Evolutionary conservation across 148 eudicot genomes (phyloP), one percentile per base, ranked within the genome.

Genomic region (Rhododendron vialii): DNA sequence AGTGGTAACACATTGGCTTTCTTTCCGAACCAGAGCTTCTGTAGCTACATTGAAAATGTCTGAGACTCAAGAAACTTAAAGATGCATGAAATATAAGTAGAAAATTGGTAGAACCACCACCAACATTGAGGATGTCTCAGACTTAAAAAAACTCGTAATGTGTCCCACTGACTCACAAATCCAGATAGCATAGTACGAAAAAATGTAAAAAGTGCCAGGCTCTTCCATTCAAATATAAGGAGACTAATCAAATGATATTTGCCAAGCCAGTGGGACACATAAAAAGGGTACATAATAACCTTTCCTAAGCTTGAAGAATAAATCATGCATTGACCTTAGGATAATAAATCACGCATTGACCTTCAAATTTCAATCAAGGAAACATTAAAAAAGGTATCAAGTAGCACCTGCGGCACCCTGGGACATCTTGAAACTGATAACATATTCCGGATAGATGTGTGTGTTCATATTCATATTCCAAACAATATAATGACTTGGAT

Each of bases 381-480:
- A 65, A n/a, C 33, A 65, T 65, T 65, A 65, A 65, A 69, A 38
- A 63, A 30, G 65, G 9, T 55, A 86, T 43, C 26, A 76, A 79
- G 43, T 33, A 83, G 55, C 43, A 89, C 91, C 91, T 89, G 86
- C 73, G 3, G 83, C 74, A 51, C 33, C 48, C 20, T 41, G 51
- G 61, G 82, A 36, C 65, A 87, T 76, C 85, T 86, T 88, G 88
- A 88, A 90, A 85, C 91, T 88, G 65, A 90, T 83, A 53, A 86
- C 85, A 81, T 77, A 90, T 86, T 87, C 89, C 6, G 91, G 91
- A 77, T 80, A 88, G 36, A 90, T 90, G 84, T 90, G 91, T 38
- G 91, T 86, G 85, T 81, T 90, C 86, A 86, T 33, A 84, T 90
- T 90, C 89, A 86, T 83, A 82, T 86, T 81, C 91, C 91, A 90